These are phyloP conservation scores for Cardamine chenopodiifolia DNA, from an alignment of 345 rosid genomes.

Conservation along the genomic window DNA sequence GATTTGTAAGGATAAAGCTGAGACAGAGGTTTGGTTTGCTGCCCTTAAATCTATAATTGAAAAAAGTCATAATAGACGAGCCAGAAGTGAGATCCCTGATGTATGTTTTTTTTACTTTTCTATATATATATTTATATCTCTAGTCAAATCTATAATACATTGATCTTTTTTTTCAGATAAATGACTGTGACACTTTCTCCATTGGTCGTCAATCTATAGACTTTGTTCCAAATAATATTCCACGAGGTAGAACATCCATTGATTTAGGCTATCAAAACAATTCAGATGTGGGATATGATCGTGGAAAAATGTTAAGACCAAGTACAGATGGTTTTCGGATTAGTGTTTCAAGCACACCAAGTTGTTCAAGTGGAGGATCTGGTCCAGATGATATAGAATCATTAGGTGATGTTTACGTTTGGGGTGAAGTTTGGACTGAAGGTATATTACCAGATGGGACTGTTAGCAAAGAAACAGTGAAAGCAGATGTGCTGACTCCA, in stretches of 20 bases:
- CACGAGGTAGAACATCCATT: slow-evolving; percentile 58
- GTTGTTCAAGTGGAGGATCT: slow-evolving; percentile 94
- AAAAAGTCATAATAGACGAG: slow-evolving; percentile 52
- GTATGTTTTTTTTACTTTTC: slow-evolving; percentile 50
- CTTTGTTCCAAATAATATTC: slow-evolving; percentile 49
- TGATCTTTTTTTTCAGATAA: slow-evolving; percentile 49
- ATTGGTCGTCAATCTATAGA: slow-evolving; percentile 60
- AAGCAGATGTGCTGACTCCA: slow-evolving; percentile 68
- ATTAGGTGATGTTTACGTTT: slow-evolving; percentile 87
- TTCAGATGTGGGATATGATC: slow-evolving; percentile 83
- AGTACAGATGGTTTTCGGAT: slow-evolving; percentile 88
- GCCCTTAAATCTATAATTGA: slow-evolving; percentile 71
- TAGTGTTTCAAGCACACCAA: slow-evolving; percentile 95
- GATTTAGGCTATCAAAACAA: slow-evolving; percentile 54
- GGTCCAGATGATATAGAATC: slow-evolving; percentile 99
- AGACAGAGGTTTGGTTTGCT: slow-evolving; percentile 88
- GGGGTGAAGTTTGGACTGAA: slow-evolving; percentile 97
- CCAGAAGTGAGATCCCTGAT: slow-evolving; percentile 70
- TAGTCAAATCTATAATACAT: background rate
- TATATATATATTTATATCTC: background rate
- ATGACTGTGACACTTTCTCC: slow-evolving; percentile 52
- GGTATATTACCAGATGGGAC: slow-evolving; percentile 64
- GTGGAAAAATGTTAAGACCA: slow-evolving; percentile 85
- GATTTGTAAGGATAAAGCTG: slow-evolving; percentile 97
- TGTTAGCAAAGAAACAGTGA: slow-evolving; percentile 45